These are phyloP conservation scores for Rhodomyrtus psidioides DNA, from an alignment of 441 rosid genomes.

Conservation along the genomic window DNA sequence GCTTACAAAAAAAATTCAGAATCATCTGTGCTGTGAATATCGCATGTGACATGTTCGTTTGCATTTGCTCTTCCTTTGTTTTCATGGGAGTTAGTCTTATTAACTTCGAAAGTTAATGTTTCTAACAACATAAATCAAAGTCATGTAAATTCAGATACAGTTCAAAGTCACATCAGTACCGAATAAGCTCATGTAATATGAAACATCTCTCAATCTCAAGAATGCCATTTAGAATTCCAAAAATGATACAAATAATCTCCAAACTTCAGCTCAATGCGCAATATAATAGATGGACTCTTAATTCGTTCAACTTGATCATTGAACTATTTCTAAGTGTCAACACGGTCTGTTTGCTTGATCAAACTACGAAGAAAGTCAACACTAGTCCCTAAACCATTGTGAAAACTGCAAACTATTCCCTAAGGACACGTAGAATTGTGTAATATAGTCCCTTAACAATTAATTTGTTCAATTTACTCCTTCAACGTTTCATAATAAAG, in stretches of 20 bases:
- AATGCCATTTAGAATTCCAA: not conserved
- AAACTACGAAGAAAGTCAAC: no score
- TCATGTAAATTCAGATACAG: not conserved
- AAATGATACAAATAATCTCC: not conserved
- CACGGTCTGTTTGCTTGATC: no score
- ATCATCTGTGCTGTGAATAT: not conserved
- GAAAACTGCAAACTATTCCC: not conserved
- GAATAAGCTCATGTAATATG: not conserved
- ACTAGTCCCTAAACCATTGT: not conserved
- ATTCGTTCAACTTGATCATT: no score
- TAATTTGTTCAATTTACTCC: accelerated
- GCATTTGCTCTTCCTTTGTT: not conserved
- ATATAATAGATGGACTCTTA: no score
- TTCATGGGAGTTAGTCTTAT: not conserved
- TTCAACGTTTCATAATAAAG: not conserved
- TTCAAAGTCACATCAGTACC: not conserved
- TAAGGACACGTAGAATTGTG: not conserved
- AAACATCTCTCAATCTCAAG: not conserved
- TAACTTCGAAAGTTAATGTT: not conserved
- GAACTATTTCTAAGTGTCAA: no score
- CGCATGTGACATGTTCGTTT: not conserved
- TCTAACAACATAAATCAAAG: not conserved
- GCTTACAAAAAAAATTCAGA: not conserved
- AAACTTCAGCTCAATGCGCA: not conserved
- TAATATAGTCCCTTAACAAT: not conserved